Percentiles rank a stretch among this genome's conserved stretches.
These are phyloP conservation scores for Pseudogymnoascus sp. DNA, from an alignment of 2,329 filamentous ascomycete genomes.

Conservation along the genomic window DNA sequence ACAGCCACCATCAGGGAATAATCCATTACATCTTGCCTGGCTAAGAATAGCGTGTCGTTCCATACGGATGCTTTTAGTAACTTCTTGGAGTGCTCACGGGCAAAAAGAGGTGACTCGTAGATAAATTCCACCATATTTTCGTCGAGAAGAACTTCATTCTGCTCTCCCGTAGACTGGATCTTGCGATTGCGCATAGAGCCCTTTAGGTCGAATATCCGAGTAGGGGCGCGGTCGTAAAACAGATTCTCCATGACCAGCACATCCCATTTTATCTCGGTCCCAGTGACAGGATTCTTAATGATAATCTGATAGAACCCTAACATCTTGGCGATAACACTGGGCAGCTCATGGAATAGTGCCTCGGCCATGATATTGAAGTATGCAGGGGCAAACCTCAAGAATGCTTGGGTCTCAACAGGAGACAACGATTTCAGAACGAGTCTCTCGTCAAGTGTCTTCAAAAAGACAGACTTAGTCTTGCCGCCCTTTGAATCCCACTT, in stretches of 20 bases:
- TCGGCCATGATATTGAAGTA: conserved; percentile 98
- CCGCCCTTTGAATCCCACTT: conserved; percentile 98
- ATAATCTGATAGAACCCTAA: conserved; percentile 95
- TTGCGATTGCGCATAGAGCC: conserved; percentile 98
- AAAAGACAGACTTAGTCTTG: conserved; percentile 93
- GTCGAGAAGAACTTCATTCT: conserved; percentile 91
- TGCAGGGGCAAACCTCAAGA: conserved; percentile 88
- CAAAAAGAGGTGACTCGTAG: conserved; percentile 91
- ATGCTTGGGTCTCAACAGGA: conserved; percentile 84
- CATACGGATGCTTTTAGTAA: conserved; percentile 84
- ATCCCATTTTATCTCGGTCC: conserved; percentile 89
- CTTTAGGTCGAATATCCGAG: conserved; percentile 90
- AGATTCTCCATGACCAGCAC: conserved; percentile 94
- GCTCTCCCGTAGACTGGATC: conserved; percentile 89
- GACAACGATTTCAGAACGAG: conserved; percentile 76
- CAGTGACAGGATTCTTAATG: conserved; percentile 89
- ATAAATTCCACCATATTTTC: conserved; percentile 99
- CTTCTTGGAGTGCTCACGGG: conserved; percentile 92
- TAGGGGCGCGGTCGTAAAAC: conserved; percentile 89
- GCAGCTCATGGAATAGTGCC: conserved; percentile 87
- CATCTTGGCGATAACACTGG: conserved; percentile 98
- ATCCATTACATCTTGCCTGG: conserved; percentile 96
- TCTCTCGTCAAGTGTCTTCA: conserved; percentile 92
- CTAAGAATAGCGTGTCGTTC: conserved; percentile 95
- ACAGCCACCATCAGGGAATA: conserved; percentile 98